Conservation (phyloP, 345 rosid genomes). For the Arabidopsis thaliana region TAIR10.1 NC_003070.9:22814001-22814500, state of each 20-base stretch:
- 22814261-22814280: constrained; percentile 11
- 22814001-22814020: too few relatives aligned
- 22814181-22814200: not conserved
- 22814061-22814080: too few relatives aligned
- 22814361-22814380: constrained; percentile 18
- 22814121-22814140: too few relatives aligned
- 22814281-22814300: constrained; percentile 21
- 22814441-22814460: constrained; percentile 4
- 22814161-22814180: not conserved
- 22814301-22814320: constrained; percentile 14
- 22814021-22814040: too few relatives aligned
- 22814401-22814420: constrained; percentile 18
- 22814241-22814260: not conserved
- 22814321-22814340: constrained; percentile 27
- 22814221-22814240: constrained; percentile 16
- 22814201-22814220: not conserved
- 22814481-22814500: constrained; percentile 60
- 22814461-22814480: constrained; percentile 39
- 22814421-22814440: constrained; percentile 44
- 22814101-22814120: too few relatives aligned
- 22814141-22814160: too few relatives aligned
- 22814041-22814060: too few relatives aligned
- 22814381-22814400: constrained; percentile 50
- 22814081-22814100: too few relatives aligned
- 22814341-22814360: not conserved